A percentile compares a stretch with the other conserved stretches of the same genome.
These are phyloP conservation scores for Cornus suecica DNA, from an alignment of 148 eudicot genomes.

Conservation along the genomic window DNA sequence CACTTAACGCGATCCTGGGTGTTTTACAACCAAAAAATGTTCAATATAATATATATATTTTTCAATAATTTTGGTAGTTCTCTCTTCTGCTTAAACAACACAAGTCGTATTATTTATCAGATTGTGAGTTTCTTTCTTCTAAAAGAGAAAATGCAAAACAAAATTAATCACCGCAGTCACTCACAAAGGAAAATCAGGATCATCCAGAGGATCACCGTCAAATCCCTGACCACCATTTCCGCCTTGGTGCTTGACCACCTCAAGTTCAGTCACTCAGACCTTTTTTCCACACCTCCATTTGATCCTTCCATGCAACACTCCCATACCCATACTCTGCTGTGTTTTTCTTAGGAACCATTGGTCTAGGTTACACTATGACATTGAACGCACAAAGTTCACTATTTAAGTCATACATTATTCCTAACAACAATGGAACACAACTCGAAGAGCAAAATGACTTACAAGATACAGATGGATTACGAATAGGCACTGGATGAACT, in stretches of 20 bases:
- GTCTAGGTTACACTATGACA: constrained; percentile 57
- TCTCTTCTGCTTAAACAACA: neutral
- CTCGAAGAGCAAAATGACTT: constrained; percentile 18
- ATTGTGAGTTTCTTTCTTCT: neutral
- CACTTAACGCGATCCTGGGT: neutral
- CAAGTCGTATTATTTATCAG: neutral
- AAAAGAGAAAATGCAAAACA: neutral
- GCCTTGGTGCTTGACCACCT: constrained; percentile 66
- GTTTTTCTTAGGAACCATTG: constrained; percentile 79
- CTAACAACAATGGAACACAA: neutral
- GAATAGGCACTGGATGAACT: constrained; percentile 48
- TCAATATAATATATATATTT: neutral
- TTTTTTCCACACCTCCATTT: constrained; percentile 78
- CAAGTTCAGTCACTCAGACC: constrained; percentile 63
- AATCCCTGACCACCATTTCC: constrained; percentile 28
- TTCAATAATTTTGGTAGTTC: neutral
- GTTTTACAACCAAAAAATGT: neutral
- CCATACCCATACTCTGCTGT: constrained; percentile 75
- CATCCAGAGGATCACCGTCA: constrained; percentile 46
- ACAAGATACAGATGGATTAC: constrained; percentile 63
- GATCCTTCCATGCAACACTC: constrained; percentile 71
- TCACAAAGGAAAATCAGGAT: constrained; percentile 70
- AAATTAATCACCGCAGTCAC: constrained; percentile 15
- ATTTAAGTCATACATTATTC: neutral
- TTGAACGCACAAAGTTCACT: constrained; percentile 4